These are phyloP conservation scores for Alternaria sp. DNA, from an alignment of 2,329 filamentous ascomycete species.

Conservation along the genomic window DNA sequence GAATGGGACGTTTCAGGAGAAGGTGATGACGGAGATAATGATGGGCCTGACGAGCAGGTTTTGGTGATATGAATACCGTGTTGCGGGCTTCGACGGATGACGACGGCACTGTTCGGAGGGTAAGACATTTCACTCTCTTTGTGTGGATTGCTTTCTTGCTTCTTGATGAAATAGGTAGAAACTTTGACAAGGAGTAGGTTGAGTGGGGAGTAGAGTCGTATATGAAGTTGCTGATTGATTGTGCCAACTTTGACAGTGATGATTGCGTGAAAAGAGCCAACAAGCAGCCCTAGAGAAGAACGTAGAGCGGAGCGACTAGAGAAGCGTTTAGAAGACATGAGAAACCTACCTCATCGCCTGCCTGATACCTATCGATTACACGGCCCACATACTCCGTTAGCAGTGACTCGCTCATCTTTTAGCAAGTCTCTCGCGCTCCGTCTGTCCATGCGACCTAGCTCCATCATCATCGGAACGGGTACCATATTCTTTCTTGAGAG, in stretches of 20 bases:
- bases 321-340: neutral
- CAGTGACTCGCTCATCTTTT: neutral
- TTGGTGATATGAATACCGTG: constrained; percentile 1
- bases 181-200: neutral
- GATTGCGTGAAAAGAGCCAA: neutral
- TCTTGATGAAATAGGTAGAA: neutral
- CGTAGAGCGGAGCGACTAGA: neutral
- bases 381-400: neutral
- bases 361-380: neutral
- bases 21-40: no score
- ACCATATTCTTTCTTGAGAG: neutral
- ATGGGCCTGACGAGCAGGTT: no score
- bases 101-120: constrained; percentile 3
- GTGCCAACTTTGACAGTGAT: neutral
- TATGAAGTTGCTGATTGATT: constrained; percentile 1
- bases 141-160: no score
- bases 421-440: neutral
- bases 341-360: neutral
- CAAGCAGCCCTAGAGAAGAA: neutral
- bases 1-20: neutral
- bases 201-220: neutral
- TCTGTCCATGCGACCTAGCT: neutral
- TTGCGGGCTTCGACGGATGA: constrained; percentile 8
- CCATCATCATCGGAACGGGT: neutral
- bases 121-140: neutral